These are phyloP conservation scores for Diaporthe sp. DNA, from an alignment of 2,329 filamentous ascomycete species.

Conservation along the genomic window DNA sequence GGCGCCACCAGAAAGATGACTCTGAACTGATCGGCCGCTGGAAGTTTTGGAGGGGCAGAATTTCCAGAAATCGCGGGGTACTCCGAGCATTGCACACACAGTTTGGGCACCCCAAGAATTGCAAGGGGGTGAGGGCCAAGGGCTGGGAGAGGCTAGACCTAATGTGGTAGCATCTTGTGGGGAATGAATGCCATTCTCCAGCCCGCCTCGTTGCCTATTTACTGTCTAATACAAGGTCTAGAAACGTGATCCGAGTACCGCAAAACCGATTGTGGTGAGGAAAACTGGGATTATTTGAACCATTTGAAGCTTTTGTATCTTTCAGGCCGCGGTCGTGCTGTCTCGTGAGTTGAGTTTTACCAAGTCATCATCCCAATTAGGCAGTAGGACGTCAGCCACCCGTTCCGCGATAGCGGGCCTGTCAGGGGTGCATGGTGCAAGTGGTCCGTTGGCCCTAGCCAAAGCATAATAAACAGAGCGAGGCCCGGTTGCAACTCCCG, in stretches of 20 bases:
- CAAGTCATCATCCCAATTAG: not conserved
- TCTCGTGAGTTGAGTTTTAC: not conserved
- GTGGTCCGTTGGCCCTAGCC: not conserved
- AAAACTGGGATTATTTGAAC: not conserved
- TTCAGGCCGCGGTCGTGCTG: not conserved
- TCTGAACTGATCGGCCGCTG: slow-evolving; percentile 26
- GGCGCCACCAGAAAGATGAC: slow-evolving; percentile 27
- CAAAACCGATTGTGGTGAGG: not conserved
- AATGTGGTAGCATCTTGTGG: not conserved
- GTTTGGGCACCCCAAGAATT: not conserved
- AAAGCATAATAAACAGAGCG: slow-evolving; percentile 28
- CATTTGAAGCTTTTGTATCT: not conserved
- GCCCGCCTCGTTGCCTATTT: not conserved
- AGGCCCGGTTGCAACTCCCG: not conserved
- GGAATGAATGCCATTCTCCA: not conserved
- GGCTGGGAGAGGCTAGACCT: not conserved
- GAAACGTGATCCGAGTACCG: not conserved
- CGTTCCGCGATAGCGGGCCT: not conserved
- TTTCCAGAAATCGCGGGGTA: slow-evolving; percentile 34
- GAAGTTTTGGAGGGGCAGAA: slow-evolving; percentile 34
- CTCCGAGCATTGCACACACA: not conserved
- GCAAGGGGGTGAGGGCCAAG: not conserved
- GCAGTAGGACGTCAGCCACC: not conserved
- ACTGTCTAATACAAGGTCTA: not conserved
- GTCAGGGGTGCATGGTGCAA: slow-evolving; percentile 23